Conservation (phyloP, 306 rosid species). For the Myrica gale region DNA sequence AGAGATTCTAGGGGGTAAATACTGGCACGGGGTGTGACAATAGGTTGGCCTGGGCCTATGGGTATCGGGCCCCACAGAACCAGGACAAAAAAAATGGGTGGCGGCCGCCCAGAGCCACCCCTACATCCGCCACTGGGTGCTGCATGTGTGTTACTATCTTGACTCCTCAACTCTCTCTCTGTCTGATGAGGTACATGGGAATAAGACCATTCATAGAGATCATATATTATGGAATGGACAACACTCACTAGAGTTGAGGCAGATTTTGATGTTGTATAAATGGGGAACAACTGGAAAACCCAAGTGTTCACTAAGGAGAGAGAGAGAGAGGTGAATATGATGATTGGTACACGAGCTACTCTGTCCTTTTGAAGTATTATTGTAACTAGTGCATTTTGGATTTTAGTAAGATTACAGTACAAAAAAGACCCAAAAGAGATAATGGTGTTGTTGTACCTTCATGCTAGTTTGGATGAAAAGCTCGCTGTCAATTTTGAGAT, state of each 20-base stretch:
- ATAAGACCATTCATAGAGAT: slow-evolving; percentile 10
- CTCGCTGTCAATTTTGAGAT: not conserved
- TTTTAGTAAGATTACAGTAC: not conserved
- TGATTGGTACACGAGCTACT: not conserved
- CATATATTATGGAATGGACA: slow-evolving; percentile 3
- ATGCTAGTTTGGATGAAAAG: not conserved
- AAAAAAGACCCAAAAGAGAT: not conserved
- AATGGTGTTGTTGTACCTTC: not conserved
- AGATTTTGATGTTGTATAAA: slow-evolving; percentile 20
- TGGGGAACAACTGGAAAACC: slow-evolving; percentile 36
- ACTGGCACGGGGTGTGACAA: too few species aligned
- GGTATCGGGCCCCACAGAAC: too few species aligned
- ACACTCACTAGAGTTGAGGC: not conserved
- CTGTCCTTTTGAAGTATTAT: not conserved
- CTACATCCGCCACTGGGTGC: too few species aligned
- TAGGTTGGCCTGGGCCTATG: too few species aligned
- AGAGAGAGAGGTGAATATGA: not conserved
- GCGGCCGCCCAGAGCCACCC: too few species aligned
- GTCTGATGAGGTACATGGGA: not conserved
- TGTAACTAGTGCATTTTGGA: not conserved
- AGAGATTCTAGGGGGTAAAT: too few species aligned
- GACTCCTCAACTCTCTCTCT: not conserved
- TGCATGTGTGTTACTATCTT: not conserved
- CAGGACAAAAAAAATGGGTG: too few species aligned
- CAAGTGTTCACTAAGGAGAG: slow-evolving; percentile 10